Evolutionary conservation across 73 alveolate genomes (phyloP).

Genomic region (Urostyla sp.): DNA sequence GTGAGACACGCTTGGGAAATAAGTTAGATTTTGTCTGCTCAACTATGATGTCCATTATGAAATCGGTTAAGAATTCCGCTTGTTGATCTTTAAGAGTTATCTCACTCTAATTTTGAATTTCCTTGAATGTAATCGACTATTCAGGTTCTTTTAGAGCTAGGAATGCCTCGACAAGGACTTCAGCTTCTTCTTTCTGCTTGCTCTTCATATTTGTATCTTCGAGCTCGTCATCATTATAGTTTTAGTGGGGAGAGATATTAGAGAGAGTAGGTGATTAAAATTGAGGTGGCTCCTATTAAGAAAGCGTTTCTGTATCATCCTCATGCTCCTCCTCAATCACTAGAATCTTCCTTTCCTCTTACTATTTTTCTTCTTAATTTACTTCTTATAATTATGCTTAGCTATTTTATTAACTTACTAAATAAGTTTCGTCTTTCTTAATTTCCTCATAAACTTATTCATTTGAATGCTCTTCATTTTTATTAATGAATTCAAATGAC

Average conservation of each 20-base stretch:
- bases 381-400: too few species aligned
- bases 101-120: neutral
- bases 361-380: neutral
- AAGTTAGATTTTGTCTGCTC: conserved; percentile 25
- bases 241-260: conserved; percentile 7
- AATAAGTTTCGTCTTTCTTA: neutral
- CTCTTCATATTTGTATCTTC: neutral
- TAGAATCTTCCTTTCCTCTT: neutral
- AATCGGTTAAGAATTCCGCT: conserved; percentile 36
- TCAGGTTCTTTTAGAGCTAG: conserved; percentile 55
- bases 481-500: neutral
- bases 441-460: neutral
- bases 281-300: conserved; percentile 39
- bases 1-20: conserved; percentile 50
- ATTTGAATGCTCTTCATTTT: neutral
- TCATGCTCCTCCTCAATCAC: neutral
- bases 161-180: conserved; percentile 9
- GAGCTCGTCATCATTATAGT: neutral
- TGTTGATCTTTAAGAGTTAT: conserved; percentile 2
- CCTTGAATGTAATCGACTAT: neutral
- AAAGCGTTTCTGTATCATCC: conserved; percentile 18
- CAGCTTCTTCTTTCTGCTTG: neutral
- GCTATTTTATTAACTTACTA: too few species aligned
- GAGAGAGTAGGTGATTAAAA: conserved; percentile 31
- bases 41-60: neutral